These are phyloP conservation scores for Escallonia rubra DNA, from an alignment of 129 eudicot genomes.

Conservation along the genomic window DNA sequence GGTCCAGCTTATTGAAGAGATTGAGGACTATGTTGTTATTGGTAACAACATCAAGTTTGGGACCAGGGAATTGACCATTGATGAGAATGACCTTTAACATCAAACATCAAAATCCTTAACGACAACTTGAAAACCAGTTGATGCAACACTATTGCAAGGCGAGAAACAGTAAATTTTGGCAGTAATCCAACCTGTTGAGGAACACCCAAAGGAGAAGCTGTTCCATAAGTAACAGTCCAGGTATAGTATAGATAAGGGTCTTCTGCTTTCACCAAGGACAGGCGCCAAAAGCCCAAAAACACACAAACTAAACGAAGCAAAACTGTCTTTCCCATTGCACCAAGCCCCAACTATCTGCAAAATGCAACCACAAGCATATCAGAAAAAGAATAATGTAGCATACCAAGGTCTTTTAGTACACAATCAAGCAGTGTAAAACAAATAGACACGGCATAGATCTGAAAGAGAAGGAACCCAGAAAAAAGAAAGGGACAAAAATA, in stretches of 20 bases:
- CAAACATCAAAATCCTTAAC: conserved; percentile 4
- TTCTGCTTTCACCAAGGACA: conserved; percentile 58
- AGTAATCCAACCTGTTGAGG: conserved; percentile 70
- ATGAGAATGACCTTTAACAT: conserved; percentile 71
- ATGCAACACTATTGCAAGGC: neutral
- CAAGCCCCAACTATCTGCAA: conserved; percentile 25
- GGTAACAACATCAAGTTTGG: conserved; percentile 68
- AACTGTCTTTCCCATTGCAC: conserved; percentile 41
- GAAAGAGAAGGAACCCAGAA: conserved; percentile 3
- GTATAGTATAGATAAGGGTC: conserved; percentile 77
- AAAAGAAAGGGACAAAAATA: conserved; percentile 1
- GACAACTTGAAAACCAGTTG: neutral
- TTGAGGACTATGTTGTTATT: conserved; percentile 77
- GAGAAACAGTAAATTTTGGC: neutral
- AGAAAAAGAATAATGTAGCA: neutral
- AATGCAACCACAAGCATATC: neutral
- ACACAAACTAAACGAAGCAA: conserved; percentile 29
- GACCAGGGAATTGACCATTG: conserved; percentile 98
- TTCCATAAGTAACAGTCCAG: conserved; percentile 96
- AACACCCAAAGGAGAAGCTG: conserved; percentile 81
- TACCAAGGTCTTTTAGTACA: neutral
- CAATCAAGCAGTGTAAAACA: neutral
- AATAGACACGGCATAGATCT: neutral
- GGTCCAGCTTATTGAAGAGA: conserved; percentile 70
- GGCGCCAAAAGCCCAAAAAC: conserved; percentile 38